phyloP scores from a whole-genome alignment of 2,329 filamentous ascomycete species.

The Achaetomium macrosporum region DNA sequence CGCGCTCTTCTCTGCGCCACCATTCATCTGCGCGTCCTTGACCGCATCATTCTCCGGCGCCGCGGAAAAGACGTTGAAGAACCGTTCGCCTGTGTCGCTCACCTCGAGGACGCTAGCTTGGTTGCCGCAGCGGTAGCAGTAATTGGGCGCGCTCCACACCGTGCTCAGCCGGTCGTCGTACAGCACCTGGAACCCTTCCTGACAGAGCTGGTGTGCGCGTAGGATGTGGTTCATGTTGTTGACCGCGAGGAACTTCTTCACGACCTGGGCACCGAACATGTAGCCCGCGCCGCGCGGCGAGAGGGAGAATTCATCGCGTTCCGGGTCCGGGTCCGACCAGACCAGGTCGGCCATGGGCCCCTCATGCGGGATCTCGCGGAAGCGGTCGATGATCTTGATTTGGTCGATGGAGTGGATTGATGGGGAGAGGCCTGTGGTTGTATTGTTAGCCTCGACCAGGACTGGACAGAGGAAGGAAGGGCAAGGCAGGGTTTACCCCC shows the following conservation, averaged over 20 bases:
- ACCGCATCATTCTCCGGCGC: constrained; percentile 92
- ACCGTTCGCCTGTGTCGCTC: constrained; percentile 83
- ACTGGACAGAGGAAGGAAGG: background rate
- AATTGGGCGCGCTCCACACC: constrained; percentile 96
- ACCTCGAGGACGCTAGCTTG: constrained; percentile 96
- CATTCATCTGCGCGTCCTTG: constrained; percentile 69
- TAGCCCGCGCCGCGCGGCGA: constrained; percentile 92
- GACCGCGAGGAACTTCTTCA: constrained; percentile 95
- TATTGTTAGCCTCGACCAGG: background rate
- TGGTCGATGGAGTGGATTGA: constrained; percentile 98
- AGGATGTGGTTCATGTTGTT: constrained; percentile 98
- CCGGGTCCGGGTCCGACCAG: constrained; percentile 97
- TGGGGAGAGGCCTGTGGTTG: constrained; percentile 61
- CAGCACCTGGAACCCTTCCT: constrained; percentile 94
- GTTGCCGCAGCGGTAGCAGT: constrained; percentile 93
- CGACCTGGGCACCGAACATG: constrained; percentile 94
- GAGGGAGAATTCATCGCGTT: constrained; percentile 92
- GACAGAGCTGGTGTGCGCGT: constrained; percentile 95
- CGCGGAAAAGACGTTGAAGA: constrained; percentile 97
- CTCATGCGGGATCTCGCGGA: constrained; percentile 96
- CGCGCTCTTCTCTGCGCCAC: constrained; percentile 61
- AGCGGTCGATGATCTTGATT: constrained; percentile 99
- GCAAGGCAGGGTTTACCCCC: constrained; percentile 54
- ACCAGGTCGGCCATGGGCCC: constrained; percentile 99
- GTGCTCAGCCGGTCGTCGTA: constrained; percentile 94